Percentiles rank a stretch among this genome's conserved stretches.
These are phyloP conservation scores for Phyllosticta capitalensis DNA, from an alignment of 2,329 filamentous ascomycete species.

Conservation along the genomic window DNA sequence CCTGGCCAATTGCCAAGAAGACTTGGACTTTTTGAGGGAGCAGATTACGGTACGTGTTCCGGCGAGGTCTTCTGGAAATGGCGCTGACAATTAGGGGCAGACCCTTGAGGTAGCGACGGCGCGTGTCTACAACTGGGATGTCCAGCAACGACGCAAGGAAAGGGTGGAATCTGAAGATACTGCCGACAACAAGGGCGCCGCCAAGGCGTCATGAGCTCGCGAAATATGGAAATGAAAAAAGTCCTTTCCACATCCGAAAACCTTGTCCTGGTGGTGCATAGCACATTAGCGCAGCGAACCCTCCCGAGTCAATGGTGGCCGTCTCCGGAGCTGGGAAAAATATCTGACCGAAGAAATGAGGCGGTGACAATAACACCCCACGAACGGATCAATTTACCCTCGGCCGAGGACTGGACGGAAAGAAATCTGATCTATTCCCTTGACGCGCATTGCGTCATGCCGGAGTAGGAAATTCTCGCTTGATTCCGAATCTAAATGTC, in stretches of 20 bases:
- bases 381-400: not conserved
- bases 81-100: constrained; percentile 36
- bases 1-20: constrained; percentile 84
- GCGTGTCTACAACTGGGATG: constrained; percentile 98
- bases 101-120: constrained; percentile 95
- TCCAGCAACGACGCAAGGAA: constrained; percentile 89
- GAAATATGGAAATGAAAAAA: not conserved
- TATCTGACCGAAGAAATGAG: not conserved
- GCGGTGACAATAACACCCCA: not conserved
- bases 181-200: constrained; percentile 26
- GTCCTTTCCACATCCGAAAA: not conserved
- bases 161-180: constrained; percentile 51
- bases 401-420: not conserved
- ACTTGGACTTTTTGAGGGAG: constrained; percentile 87
- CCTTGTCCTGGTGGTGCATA: not conserved
- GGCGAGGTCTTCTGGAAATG: too few species aligned
- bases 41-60: constrained; percentile 72
- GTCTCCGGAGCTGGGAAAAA: not conserved
- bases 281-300: not conserved
- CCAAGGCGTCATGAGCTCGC: not conserved
- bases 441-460: not conserved
- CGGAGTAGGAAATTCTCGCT: not conserved
- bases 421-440: not conserved
- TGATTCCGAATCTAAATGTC: not conserved
- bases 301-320: not conserved